These are phyloP conservation scores for Scleroderma bovista DNA, from an alignment of 768 basidiomycete genomes.

Conservation along the genomic window DNA sequence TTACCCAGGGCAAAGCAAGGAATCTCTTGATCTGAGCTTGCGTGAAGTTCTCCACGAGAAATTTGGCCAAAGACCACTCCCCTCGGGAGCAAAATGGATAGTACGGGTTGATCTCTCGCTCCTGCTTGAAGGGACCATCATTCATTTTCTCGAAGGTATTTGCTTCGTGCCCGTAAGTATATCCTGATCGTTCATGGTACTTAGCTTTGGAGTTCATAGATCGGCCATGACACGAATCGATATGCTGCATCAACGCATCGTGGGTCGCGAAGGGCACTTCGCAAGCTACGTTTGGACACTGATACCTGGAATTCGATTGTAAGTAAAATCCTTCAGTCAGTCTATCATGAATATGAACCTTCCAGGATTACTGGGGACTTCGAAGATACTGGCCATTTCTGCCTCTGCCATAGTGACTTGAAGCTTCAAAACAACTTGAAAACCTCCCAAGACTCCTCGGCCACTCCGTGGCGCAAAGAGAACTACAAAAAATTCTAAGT, in stretches of 20 bases:
- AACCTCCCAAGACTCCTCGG: background rate
- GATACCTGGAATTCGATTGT: no score
- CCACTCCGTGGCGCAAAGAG: background rate
- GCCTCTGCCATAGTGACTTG: background rate
- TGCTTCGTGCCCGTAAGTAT: background rate
- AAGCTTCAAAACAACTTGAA: no score
- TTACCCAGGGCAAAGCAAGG: background rate
- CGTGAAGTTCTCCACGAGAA: background rate
- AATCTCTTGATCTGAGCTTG: conserved; percentile 1
- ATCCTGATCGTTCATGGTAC: background rate
- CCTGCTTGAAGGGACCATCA: background rate
- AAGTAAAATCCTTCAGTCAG: no score
- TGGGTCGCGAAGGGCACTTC: no score
- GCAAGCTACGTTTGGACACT: no score
- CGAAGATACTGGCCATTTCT: background rate
- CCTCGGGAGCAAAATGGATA: background rate
- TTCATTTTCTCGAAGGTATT: background rate
- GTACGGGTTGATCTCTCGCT: background rate
- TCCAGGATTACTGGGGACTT: background rate
- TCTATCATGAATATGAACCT: background rate
- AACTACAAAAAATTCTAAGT: background rate
- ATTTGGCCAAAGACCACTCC: background rate
- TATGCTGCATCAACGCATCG: no score
- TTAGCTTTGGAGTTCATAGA: background rate
- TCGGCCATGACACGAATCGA: background rate